Evolutionary conservation across 352 stramenopile species (phyloP).

Genomic region (Globisporangium middletonii): DNA sequence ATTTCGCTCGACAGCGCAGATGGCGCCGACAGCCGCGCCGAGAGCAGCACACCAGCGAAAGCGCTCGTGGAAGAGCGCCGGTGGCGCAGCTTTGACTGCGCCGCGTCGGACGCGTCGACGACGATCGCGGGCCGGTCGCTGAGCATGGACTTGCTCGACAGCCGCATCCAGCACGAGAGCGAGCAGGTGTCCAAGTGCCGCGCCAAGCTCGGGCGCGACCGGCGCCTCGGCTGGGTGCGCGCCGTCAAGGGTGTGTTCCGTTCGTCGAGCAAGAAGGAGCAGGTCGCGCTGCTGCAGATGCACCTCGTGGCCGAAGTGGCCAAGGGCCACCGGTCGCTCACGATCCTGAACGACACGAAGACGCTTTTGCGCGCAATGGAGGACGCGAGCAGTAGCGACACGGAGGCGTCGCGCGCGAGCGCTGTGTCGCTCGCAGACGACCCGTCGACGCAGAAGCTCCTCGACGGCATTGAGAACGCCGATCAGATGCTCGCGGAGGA

Average conservation of each 20-base stretch:
- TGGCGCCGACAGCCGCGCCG: background rate
- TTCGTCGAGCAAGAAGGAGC: constrained; percentile 40
- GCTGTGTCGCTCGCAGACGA: constrained; percentile 19
- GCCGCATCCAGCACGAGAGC: constrained; percentile 49
- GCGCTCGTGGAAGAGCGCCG: constrained; percentile 29
- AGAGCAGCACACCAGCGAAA: constrained; percentile 15
- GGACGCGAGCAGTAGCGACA: constrained; percentile 11
- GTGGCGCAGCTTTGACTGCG: constrained; percentile 56
- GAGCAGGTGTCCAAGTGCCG: constrained; percentile 34
- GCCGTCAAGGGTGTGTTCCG: constrained; percentile 35
- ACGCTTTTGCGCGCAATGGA: constrained; percentile 31
- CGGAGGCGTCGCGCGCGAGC: constrained; percentile 20
- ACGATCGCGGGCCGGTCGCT: constrained; percentile 17
- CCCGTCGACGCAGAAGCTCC: constrained; percentile 30
- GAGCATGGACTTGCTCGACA: constrained; percentile 27
- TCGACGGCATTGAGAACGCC: constrained; percentile 35
- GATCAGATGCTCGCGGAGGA: constrained; percentile 62
- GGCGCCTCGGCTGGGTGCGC: constrained; percentile 33
- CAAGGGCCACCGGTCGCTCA: constrained; percentile 53
- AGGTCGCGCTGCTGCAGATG: constrained; percentile 60
- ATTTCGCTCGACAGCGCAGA: constrained; percentile 19
- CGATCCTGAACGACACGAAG: constrained; percentile 32
- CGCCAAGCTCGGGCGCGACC: constrained; percentile 30
- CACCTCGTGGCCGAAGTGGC: constrained; percentile 64
- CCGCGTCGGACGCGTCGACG: constrained; percentile 20